Evolutionary conservation across 148 eudicot species (phyloP).

Genomic region (Fagopyrum tataricum): DNA sequence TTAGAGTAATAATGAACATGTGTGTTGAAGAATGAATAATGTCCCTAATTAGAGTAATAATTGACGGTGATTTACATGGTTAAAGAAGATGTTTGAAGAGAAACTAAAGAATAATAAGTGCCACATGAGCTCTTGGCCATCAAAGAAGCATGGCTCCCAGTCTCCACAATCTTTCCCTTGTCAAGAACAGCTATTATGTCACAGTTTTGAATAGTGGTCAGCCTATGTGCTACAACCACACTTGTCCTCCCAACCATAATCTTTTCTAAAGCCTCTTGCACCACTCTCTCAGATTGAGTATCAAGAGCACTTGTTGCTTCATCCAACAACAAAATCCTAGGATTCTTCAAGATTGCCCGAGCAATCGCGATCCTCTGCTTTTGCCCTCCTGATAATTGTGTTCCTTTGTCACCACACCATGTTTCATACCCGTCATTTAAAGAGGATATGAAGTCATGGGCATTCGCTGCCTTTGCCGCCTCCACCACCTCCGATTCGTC

Average conservation of each 20-base stretch:
- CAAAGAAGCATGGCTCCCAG: not conserved
- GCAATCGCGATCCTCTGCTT: too few species aligned
- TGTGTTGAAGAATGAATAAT: too few species aligned
- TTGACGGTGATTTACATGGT: not conserved
- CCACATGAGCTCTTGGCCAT: not conserved
- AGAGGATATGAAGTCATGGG: not conserved
- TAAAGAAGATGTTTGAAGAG: not conserved
- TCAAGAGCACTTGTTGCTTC: too few species aligned
- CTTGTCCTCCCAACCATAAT: too few species aligned
- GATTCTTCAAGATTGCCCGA: too few species aligned
- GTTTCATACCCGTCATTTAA: not conserved
- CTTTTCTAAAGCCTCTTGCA: too few species aligned
- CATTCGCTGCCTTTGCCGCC: not conserved
- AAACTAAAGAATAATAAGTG: not conserved
- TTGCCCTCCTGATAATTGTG: not conserved
- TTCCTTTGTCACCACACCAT: not conserved
- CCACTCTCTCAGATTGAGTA: too few species aligned
- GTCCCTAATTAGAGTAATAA: too few species aligned
- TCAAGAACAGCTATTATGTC: not conserved
- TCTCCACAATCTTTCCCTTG: not conserved
- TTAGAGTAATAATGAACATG: too few species aligned
- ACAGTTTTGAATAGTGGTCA: not conserved
- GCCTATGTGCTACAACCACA: not conserved
- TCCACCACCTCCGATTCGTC: not conserved
- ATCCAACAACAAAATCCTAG: too few species aligned